Evolutionary conservation across 2,329 filamentous ascomycete genomes (phyloP).

Genomic region (Arthroderma sp.): DNA sequence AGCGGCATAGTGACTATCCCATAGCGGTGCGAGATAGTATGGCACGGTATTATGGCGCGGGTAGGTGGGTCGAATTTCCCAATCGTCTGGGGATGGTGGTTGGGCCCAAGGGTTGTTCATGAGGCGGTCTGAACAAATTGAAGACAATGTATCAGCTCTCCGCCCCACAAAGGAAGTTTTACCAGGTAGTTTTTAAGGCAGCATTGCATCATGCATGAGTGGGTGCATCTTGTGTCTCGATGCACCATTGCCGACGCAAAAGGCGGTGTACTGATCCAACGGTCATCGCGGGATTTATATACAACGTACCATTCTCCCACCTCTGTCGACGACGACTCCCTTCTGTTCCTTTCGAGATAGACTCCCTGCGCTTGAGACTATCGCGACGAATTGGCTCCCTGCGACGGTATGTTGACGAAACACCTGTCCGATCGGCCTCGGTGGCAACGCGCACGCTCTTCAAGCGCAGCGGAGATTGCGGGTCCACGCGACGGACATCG

Average conservation of each 20-base stretch:
- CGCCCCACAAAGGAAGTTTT: too few relatives aligned
- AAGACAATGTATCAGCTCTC: neutral
- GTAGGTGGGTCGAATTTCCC: conserved; percentile 69
- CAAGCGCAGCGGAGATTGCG: conserved; percentile 18
- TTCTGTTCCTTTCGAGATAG: conserved; percentile 76
- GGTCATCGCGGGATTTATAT: neutral
- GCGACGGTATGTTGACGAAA: conserved; percentile 27
- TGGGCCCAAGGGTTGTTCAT: conserved; percentile 74
- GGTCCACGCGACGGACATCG: conserved; percentile 18
- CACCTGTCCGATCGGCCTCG: neutral
- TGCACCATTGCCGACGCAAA: neutral
- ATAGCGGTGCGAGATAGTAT: conserved; percentile 77
- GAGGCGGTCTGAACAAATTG: conserved; percentile 52
- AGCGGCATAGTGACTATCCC: conserved; percentile 50
- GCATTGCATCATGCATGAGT: neutral
- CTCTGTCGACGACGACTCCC: conserved; percentile 72
- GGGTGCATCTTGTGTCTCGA: too few relatives aligned
- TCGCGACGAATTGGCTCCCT: conserved; percentile 18
- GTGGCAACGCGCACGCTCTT: neutral
- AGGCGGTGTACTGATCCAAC: neutral
- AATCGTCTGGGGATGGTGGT: conserved; percentile 70
- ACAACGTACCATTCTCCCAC: conserved; percentile 77
- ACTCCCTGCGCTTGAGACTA: conserved; percentile 55
- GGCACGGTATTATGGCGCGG: conserved; percentile 59
- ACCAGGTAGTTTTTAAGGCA: neutral